Base-by-base conservation (phyloP, 306 rosid genomes). In the Cucumis melo region DNA sequence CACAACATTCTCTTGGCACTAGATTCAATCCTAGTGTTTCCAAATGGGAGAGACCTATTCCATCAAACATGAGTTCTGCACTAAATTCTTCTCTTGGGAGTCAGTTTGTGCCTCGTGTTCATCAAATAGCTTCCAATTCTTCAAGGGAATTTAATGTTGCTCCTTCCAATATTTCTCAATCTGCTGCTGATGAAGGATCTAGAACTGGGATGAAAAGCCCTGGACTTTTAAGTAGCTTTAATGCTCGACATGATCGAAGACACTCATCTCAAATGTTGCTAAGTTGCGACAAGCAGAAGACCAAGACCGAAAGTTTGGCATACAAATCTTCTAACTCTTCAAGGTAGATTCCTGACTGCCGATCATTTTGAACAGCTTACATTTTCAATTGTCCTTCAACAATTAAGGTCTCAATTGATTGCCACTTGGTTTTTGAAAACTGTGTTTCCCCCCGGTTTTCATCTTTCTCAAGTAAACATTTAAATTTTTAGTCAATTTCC, bases 111-210 rank as follows among this genome's bases (percentile, higher is more conserved):
- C 89, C 87, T 82, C 46, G 44, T 29, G 44, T 53, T 14, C 77
- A 34, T 74, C 98, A 91, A 73, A 71, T 82, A 58, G 85, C 88
- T 82, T 83, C 92, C 27, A 88, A 85, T 84, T 85, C 85, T 78
- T 77, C 86, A 46, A 83, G 96, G 79, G 97, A 93, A 80, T 64
- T 82, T 80, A 89, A 85, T 86, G 83, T 85, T 10, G 82, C 87
- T 66, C 95, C 99, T 82, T 84, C 87, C 15, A 88, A 77, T 86
- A 87, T 94, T 39, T 92, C 96, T 81, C 96, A 89, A 42, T 75
- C 89, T 32, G 97, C 96, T 72, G 93, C 99, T 27, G 97, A 92
- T 58, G 99, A 94, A 82, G 99, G 96, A 58, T 94, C 99, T 54
- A 86, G 97, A 89, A 92, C 96, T 67, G 97, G 99, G 80, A 91